Percentiles rank a stretch among this genome's conserved stretches.
Conservation (phyloP, 2,329 filamentous ascomycete species). For the Tolypocladium amazonense region DNA sequence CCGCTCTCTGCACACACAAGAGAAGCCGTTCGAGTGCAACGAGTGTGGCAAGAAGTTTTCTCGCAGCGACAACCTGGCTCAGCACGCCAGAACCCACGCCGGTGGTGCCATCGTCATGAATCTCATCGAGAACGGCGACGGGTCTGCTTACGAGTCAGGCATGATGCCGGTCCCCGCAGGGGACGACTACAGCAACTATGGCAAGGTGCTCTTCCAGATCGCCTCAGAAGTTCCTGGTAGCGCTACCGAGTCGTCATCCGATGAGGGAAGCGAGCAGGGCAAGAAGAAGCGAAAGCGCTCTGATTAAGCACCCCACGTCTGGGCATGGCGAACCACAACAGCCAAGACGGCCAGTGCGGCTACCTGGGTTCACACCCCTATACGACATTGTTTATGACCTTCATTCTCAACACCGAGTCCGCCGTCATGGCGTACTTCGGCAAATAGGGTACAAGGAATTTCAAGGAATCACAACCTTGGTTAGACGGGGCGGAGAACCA, state of each 20-base stretch:
- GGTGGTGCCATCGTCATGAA: slow-evolving; percentile 86
- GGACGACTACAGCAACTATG: slow-evolving; percentile 57
- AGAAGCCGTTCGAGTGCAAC: slow-evolving; percentile 95
- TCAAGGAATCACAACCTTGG: slow-evolving; percentile 14
- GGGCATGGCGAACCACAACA: not conserved
- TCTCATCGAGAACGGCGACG: slow-evolving; percentile 63
- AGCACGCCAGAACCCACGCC: slow-evolving; percentile 90
- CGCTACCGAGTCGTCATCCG: slow-evolving; percentile 45
- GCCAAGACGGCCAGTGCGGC: not conserved
- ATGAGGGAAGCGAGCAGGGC: slow-evolving; percentile 37
- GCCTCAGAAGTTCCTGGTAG: slow-evolving; percentile 63
- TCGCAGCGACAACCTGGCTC: slow-evolving; percentile 90
- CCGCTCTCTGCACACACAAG: slow-evolving; percentile 93
- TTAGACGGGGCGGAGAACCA: slow-evolving; percentile 17
- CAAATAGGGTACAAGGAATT: slow-evolving; percentile 14
- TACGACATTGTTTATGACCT: slow-evolving; percentile 6
- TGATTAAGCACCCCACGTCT: slow-evolving; percentile 31
- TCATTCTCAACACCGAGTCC: slow-evolving; percentile 3
- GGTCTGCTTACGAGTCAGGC: slow-evolving; percentile 28
- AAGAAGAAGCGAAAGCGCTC: slow-evolving; percentile 66
- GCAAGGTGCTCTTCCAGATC: slow-evolving; percentile 73
- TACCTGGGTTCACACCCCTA: not conserved
- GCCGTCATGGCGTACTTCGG: slow-evolving; percentile 8
- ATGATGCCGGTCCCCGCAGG: slow-evolving; percentile 33
- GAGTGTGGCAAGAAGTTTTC: slow-evolving; percentile 99